Evolutionary conservation across 495 filamentous ascomycete genomes (phyloP), one percentile per base, ranked within the genome.

Genomic region (Xylaria acuta): DNA sequence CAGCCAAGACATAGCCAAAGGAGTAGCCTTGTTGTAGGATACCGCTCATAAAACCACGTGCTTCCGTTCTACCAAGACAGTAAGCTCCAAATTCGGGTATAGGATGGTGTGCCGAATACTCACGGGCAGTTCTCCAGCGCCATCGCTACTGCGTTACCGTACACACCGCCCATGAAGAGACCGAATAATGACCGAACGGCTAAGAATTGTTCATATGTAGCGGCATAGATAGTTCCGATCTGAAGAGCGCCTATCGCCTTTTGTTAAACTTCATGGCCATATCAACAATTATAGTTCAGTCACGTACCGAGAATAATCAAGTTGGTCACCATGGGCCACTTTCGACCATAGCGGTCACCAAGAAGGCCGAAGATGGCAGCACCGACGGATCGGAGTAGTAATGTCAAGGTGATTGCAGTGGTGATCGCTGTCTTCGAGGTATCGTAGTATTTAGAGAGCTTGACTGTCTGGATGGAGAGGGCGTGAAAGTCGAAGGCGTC

Each of bases 121-220:
- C 81, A 84, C 82, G 91, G 91, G 84, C 90, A 91, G 76, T 93
- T 90, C 73, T 95, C 92, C 38, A 95, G 81, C 0, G 91, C 92
- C 91, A 93, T 94, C 36, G 91, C 91, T 64, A 91, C 90, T n/a
- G 92, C 90, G 76, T 93, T 90, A 56, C 92, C 92, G 80, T 93
- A 95, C 20, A 95, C 88, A 60, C 92, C 92, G 30, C 92, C 92
- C 92, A 94, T 95, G 64, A 92, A 92, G 66, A 95, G 81, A n/a
- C 92, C 92, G 77, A 94, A 94, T 14, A 94, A 78, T 58, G 86
- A 85, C 27, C 91, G 79, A 1, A 94, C 92, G 40, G 87, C 91
- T 43, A 94, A 79, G 77, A 94, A 94, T 75, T 91, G 84, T 64
- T 84, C 76, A 77, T 92, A 94, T 0, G 88, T 93, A 0, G 70